Conservation (phyloP, 2,329 filamentous ascomycete genomes). For the Neurospora crassa region DNA sequence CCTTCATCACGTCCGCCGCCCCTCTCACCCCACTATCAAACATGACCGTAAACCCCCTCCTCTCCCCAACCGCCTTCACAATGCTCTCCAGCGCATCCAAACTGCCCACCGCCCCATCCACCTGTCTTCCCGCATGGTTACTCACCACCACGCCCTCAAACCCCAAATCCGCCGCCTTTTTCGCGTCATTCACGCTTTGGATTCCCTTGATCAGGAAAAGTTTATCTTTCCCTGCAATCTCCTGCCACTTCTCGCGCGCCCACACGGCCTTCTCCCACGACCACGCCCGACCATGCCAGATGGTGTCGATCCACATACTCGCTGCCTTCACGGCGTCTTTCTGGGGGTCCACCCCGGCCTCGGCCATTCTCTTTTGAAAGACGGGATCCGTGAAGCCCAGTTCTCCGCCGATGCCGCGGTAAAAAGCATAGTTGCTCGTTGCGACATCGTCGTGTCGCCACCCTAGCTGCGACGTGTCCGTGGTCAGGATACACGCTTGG, state of each 20-base stretch:
- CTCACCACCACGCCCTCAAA: slow-evolving; percentile 44
- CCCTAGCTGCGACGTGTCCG: slow-evolving; percentile 60
- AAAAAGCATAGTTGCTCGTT: slow-evolving; percentile 49
- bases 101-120: slow-evolving; percentile 44
- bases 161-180: slow-evolving; percentile 32
- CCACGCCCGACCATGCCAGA: slow-evolving; percentile 39
- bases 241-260: slow-evolving; percentile 24
- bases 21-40: slow-evolving; percentile 50
- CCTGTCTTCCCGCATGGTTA: slow-evolving; percentile 49
- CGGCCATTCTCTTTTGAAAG: slow-evolving; percentile 48
- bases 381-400: slow-evolving; percentile 60
- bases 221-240: slow-evolving; percentile 28
- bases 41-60: slow-evolving; percentile 46
- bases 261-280: slow-evolving; percentile 54
- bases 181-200: slow-evolving; percentile 38
- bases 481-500: slow-evolving; percentile 58
- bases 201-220: slow-evolving; percentile 56
- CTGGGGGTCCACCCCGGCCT: slow-evolving; percentile 34
- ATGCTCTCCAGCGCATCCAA: slow-evolving; percentile 51
- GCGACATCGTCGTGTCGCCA: slow-evolving; percentile 64
- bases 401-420: slow-evolving; percentile 46
- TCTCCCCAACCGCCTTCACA: slow-evolving; percentile 49
- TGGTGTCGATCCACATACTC: slow-evolving; percentile 17
- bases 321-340: slow-evolving; percentile 42
- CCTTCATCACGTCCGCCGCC: slow-evolving; percentile 49